Percentiles rank a stretch among this genome's conserved stretches.
These are phyloP conservation scores for Neopestalotiopsis rosae DNA, from an alignment of 2,329 filamentous ascomycete species.

Conservation along the genomic window DNA sequence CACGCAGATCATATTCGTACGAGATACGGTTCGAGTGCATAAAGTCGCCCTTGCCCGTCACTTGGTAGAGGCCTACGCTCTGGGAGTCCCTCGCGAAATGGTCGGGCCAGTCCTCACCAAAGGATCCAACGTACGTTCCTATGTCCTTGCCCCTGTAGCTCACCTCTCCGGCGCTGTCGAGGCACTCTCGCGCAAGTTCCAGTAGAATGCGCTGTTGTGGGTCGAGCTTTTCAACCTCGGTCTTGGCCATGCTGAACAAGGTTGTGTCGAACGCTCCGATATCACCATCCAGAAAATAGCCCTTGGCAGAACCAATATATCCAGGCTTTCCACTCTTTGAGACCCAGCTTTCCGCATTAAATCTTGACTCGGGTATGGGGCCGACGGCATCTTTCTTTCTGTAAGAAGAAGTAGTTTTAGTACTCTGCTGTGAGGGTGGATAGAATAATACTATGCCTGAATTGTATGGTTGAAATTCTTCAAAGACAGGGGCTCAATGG, in stretches of 20 bases:
- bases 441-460: too few species aligned
- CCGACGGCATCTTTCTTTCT: conserved; percentile 27
- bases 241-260: conserved; percentile 31
- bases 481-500: too few species aligned
- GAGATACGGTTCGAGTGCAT: conserved; percentile 34
- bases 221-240: conserved; percentile 36
- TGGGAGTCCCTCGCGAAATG: conserved; percentile 29
- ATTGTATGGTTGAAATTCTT: too few species aligned
- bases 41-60: conserved; percentile 30
- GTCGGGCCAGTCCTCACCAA: conserved; percentile 37
- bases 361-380: conserved; percentile 27
- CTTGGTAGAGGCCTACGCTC: conserved; percentile 27
- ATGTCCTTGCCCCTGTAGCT: conserved; percentile 35
- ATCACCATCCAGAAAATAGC: conserved; percentile 38
- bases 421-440: too few species aligned
- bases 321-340: conserved; percentile 21
- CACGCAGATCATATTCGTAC: conserved; percentile 13
- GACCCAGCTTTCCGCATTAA: conserved; percentile 26
- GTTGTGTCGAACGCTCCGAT: conserved; percentile 32
- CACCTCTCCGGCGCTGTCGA: conserved; percentile 35
- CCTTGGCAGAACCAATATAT: conserved; percentile 24
- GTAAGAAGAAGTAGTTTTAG: conserved; percentile 20
- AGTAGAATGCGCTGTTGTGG: conserved; percentile 35
- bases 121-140: conserved; percentile 39
- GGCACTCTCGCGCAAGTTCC: conserved; percentile 34